phyloP scores from a whole-genome alignment of 2,329 filamentous ascomycete genomes.

The Plenodomus tracheiphilus region DNA sequence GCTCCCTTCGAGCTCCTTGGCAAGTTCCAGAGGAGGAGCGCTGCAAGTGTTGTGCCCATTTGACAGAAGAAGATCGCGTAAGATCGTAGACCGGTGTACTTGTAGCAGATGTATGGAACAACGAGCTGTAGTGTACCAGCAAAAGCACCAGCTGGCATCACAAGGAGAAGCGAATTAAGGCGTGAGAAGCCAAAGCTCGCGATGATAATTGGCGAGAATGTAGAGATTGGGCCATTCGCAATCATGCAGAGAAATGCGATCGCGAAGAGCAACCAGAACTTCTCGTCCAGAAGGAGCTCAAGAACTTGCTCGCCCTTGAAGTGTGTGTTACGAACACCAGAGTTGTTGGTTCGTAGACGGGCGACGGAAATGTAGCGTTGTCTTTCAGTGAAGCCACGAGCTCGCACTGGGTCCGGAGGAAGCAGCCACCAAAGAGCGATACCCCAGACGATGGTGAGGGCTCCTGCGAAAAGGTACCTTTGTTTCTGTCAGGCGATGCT shows the following conservation, averaged over 20 bases:
- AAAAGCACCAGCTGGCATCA: conserved; percentile 23
- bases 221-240: conserved; percentile 23
- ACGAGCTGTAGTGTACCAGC: conserved; percentile 21
- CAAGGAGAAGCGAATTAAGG: conserved; percentile 21
- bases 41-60: conserved; percentile 46
- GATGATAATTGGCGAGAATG: conserved; percentile 27
- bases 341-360: conserved; percentile 72
- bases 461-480: conserved; percentile 22
- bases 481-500: background rate
- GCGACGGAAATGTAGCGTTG: conserved; percentile 60
- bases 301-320: conserved; percentile 67
- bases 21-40: conserved; percentile 36
- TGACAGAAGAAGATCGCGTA: conserved; percentile 30
- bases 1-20: conserved; percentile 43
- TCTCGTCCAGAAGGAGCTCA: conserved; percentile 58
- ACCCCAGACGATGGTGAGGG: conserved; percentile 25
- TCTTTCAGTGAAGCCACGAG: conserved; percentile 36
- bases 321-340: conserved; percentile 69
- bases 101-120: conserved; percentile 26
- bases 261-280: conserved; percentile 53
- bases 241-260: conserved; percentile 31
- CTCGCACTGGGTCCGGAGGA: conserved; percentile 47
- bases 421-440: conserved; percentile 41
- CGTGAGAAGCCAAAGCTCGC: conserved; percentile 22
- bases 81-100: conserved; percentile 15